Evolutionary conservation across 2,329 filamentous ascomycete genomes (phyloP).

Genomic region (Chaetomium globosum): DNA sequence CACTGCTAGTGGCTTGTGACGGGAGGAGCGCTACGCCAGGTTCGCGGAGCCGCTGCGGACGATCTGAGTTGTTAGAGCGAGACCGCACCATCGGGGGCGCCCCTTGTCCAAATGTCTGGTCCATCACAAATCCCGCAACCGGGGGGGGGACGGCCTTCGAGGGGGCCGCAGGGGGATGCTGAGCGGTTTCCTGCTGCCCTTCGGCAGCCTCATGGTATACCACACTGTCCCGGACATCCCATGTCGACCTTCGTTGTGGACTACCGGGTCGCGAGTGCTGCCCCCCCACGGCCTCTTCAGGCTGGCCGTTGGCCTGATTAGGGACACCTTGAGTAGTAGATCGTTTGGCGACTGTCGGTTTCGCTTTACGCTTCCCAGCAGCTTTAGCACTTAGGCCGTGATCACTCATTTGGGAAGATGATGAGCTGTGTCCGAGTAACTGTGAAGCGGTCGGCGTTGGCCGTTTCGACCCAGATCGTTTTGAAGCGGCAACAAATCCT

Average conservation of each 20-base stretch:
- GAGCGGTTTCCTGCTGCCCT: neutral
- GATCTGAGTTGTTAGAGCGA: slow-evolving; percentile 28
- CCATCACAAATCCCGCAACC: slow-evolving; percentile 34
- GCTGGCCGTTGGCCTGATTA: slow-evolving; percentile 2
- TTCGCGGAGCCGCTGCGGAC: slow-evolving; percentile 21
- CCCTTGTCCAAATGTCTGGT: slow-evolving; percentile 7
- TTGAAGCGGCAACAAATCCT: slow-evolving; percentile 17
- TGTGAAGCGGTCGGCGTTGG: slow-evolving; percentile 14
- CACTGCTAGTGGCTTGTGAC: slow-evolving; percentile 29
- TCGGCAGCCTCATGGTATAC: neutral
- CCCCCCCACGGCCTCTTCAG: slow-evolving; percentile 12
- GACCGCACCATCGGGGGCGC: slow-evolving; percentile 30
- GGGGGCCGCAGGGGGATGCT: neutral
- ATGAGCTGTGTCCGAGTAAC: slow-evolving; percentile 16
- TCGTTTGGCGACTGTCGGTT: slow-evolving; percentile 24
- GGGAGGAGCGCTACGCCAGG: slow-evolving; percentile 28
- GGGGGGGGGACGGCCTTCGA: slow-evolving; percentile 22
- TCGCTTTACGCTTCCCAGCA: slow-evolving; percentile 52
- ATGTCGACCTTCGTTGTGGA: slow-evolving; percentile 26
- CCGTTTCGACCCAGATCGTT: slow-evolving; percentile 14
- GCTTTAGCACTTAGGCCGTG: slow-evolving; percentile 48
- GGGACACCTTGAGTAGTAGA: slow-evolving; percentile 15
- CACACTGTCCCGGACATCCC: slow-evolving; percentile 24
- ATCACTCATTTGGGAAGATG: slow-evolving; percentile 26
- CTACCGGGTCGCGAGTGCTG: slow-evolving; percentile 6